phyloP scores from a whole-genome alignment of 2,329 filamentous ascomycete species.

The Colletotrichum kahawae region DNA sequence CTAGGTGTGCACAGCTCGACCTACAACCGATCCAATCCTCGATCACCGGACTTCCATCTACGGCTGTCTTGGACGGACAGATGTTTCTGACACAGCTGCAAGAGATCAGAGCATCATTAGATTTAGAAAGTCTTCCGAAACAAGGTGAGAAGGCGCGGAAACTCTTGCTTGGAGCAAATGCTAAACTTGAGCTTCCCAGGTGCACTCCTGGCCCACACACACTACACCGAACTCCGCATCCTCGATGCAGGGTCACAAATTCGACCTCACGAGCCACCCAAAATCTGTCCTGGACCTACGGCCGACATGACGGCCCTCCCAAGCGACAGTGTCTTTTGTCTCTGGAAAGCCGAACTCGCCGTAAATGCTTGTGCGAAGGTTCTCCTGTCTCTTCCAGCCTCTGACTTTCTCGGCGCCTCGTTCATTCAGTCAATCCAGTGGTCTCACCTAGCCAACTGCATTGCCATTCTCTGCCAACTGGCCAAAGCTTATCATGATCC shows the following conservation, averaged over 20 bases:
- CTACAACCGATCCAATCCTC: background rate
- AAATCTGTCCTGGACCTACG: background rate
- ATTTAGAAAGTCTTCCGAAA: background rate
- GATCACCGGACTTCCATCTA: background rate
- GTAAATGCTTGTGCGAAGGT: background rate
- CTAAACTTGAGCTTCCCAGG: background rate
- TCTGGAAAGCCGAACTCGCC: background rate
- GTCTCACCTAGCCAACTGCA: background rate
- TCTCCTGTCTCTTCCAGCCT: background rate
- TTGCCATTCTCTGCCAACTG: background rate
- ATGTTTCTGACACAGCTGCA: background rate
- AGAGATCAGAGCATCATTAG: background rate
- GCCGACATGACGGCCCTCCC: background rate
- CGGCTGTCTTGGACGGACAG: background rate
- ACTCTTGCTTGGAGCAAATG: rapidly evolving
- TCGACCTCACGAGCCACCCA: background rate
- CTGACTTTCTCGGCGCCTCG: background rate
- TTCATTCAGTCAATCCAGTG: background rate
- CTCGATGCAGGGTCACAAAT: background rate
- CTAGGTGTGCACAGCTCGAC: background rate
- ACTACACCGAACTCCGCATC: background rate
- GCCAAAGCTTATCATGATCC: rapidly evolving
- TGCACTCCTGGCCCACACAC: background rate
- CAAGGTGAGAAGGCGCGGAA: background rate
- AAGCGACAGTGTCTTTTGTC: background rate